Base-by-base conservation (phyloP, 768 basidiomycete species). In the Suillus spraguei region DNA sequence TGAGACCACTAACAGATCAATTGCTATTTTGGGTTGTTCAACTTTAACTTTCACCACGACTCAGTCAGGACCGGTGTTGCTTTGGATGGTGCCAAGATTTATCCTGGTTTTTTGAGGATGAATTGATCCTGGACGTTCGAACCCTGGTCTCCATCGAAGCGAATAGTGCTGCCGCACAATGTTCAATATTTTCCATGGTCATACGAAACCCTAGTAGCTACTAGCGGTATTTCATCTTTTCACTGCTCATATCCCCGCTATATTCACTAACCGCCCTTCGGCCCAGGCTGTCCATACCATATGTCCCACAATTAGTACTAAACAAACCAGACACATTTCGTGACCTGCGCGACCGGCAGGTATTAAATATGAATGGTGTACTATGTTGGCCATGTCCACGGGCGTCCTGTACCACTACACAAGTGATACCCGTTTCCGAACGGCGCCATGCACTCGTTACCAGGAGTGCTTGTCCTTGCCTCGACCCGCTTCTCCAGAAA, bases 251-350 rank as follows among this genome's bases (percentile, higher is more conserved):
- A n/a, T n/a, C n/a, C n/a, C 2, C 35, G 53, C 53, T 54, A 20
- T 32, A 54, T 38, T 50, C 0, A 24, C 63, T 41, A 39, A 65
- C 41, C 54, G 59, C 49, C 33, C 14, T 24, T n/a, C n/a, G n/a
- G n/a, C 39, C 60, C 72, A 87, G 91, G 90, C 50, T 82, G 79
- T 32, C 89, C 0, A 63, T 81, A 11, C 67, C 69, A 39, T 94
- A 94, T 67, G 69, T 81, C 0, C 91, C 91, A 0, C 74, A 91
- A 32, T 88, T 88, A 24, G n/a, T n/a, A n/a, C 61, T 90, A 17
- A 82, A 86, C 63, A 74, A n/a, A 33, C 91, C 91, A 5, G 81
- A 85, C 16, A 81, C 86, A 32, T 84, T 85, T 62, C 71, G 75
- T 47, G 77, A 83, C 28, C 78, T 91, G 32, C 82, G 83, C 64